These are phyloP conservation scores for Blastocystis sp. DNA, from an alignment of 352 stramenopile genomes.

Conservation along the genomic window DNA sequence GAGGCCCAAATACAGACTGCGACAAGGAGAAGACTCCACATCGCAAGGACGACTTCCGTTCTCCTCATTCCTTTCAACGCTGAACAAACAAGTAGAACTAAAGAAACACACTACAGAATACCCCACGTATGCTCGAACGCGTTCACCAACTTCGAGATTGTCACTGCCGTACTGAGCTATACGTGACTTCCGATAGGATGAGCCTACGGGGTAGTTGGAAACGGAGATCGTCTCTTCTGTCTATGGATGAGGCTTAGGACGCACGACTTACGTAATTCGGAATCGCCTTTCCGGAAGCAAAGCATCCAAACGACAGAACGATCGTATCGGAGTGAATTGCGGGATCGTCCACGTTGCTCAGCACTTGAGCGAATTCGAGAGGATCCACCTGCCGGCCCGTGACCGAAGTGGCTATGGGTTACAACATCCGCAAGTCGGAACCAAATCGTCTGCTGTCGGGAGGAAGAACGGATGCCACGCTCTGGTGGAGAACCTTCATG, in stretches of 20 bases:
- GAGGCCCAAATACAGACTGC: background rate
- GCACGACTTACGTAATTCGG: slow-evolving; percentile 83
- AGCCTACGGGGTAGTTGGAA: slow-evolving; percentile 53
- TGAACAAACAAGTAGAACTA: background rate
- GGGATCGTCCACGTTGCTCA: slow-evolving; percentile 79
- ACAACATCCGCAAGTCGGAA: slow-evolving; percentile 95
- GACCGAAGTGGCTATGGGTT: slow-evolving; percentile 83
- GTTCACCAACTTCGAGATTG: slow-evolving; percentile 92
- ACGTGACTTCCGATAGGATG: background rate
- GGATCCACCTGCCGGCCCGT: slow-evolving; percentile 53
- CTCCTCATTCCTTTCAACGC: background rate
- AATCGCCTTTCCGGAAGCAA: slow-evolving; percentile 39
- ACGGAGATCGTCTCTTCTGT: slow-evolving; percentile 77
- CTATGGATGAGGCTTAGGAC: slow-evolving; percentile 93
- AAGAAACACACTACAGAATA: slow-evolving; percentile 88
- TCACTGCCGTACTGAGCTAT: slow-evolving; percentile 91
- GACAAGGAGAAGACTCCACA: background rate
- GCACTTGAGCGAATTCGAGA: slow-evolving; percentile 37
- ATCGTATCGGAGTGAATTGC: slow-evolving; percentile 90
- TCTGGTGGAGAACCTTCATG: slow-evolving; percentile 99
- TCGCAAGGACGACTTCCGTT: background rate
- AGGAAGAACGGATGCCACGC: slow-evolving; percentile 92
- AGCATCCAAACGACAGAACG: slow-evolving; percentile 61
- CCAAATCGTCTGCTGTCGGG: slow-evolving; percentile 89
- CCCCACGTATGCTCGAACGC: slow-evolving; percentile 97